Conservation (phyloP, 768 basidiomycete species). For the Termitomyces sp. region DNA sequence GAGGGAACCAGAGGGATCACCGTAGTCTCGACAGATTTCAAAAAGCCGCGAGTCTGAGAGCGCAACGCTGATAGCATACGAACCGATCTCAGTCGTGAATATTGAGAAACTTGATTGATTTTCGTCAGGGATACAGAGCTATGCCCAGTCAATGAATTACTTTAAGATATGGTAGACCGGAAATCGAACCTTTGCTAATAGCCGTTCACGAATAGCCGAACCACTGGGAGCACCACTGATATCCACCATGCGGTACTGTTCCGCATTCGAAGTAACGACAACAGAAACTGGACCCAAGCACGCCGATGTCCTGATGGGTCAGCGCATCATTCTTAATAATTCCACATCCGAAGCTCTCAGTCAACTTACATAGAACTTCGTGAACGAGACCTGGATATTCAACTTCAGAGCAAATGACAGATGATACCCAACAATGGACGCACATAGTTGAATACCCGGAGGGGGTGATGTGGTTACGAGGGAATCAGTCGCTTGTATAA, state of each 20-base stretch:
- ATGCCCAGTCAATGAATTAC: background rate
- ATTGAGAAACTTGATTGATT: constrained; percentile 32
- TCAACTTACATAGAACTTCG: constrained; percentile 11
- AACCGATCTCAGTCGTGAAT: constrained; percentile 43
- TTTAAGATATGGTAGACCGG: background rate
- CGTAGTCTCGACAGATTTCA: constrained; percentile 35
- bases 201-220: constrained; percentile 36
- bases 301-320: constrained; percentile 10
- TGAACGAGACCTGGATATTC: constrained; percentile 8
- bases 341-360: background rate
- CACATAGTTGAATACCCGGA: constrained; percentile 10
- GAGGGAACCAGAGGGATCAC: constrained; percentile 42
- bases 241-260: constrained; percentile 45
- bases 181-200: constrained; percentile 34
- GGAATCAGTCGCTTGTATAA: constrained; percentile 6
- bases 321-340: background rate
- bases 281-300: constrained; percentile 34
- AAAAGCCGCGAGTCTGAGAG: constrained; percentile 35
- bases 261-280: constrained; percentile 43
- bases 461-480: constrained; percentile 9
- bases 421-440: background rate
- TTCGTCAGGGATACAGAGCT: constrained; percentile 42
- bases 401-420: background rate
- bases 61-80: constrained; percentile 34
- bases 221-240: constrained; percentile 41